These are phyloP conservation scores for Calvatia gigantea DNA, from an alignment of 768 basidiomycete genomes.

Conservation along the genomic window DNA sequence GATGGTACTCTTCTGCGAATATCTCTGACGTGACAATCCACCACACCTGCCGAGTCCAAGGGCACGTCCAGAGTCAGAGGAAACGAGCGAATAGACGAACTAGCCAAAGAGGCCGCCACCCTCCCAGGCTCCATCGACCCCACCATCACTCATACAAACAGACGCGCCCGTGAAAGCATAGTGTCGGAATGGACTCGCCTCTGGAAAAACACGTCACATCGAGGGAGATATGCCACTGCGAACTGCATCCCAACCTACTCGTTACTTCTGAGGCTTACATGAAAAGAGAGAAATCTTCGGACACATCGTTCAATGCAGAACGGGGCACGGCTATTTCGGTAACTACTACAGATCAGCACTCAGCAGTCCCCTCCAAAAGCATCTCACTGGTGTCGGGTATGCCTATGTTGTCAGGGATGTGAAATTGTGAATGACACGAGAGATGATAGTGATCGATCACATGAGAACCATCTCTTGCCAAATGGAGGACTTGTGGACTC, in stretches of 20 bases:
- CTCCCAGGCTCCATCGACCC: not conserved
- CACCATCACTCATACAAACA: not conserved
- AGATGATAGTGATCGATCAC: too few relatives aligned
- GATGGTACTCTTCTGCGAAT: conserved; percentile 81
- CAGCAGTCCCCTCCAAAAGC: not conserved
- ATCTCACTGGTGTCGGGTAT: too few relatives aligned
- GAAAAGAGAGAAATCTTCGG: not conserved
- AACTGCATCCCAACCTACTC: not conserved
- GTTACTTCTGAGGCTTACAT: not conserved
- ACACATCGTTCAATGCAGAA: not conserved
- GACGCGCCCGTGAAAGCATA: not conserved
- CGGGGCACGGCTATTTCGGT: not conserved
- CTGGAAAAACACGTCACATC: not conserved
- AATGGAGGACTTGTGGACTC: too few relatives aligned
- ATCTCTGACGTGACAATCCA: conserved; percentile 92
- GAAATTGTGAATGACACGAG: too few relatives aligned
- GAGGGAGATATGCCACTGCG: not conserved
- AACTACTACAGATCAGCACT: not conserved
- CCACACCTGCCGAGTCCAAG: conserved; percentile 91
- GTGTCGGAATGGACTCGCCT: not conserved
- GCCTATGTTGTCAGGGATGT: too few relatives aligned
- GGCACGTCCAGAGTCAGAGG: too few relatives aligned
- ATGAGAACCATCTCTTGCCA: too few relatives aligned
- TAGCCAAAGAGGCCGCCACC: conserved; percentile 21
- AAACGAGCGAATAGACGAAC: conserved; percentile 21